Evolutionary conservation across 768 basidiomycete genomes (phyloP), one percentile per base, ranked within the genome.

Genomic region (Boletus vermiculosoides): DNA sequence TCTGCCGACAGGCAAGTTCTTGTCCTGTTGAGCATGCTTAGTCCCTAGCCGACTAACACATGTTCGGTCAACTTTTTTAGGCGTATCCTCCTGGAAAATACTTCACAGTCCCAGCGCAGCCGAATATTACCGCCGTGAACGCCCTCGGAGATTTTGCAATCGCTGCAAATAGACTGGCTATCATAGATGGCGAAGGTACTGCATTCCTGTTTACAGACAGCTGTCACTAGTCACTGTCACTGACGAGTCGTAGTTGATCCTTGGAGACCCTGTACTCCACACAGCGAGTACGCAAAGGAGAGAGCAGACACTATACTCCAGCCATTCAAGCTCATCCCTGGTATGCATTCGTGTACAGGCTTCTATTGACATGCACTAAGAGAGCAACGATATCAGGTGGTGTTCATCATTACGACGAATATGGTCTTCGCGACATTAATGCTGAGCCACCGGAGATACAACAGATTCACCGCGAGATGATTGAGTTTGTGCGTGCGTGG

Each of bases 241-340:
- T 57, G 11, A 58, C 42, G n/a, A 25, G 25, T 30, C 18, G 20
- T 45, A 91, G 90, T 89, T 33, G 94, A 96, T 73, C 93, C 94
- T 16, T 97, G 94, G 94, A 81, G 88, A 55, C 92, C 93, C 0
- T 85, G 84, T 63, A 92, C 90, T 11, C 90, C 91, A 0, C 92
- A 92, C 68, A 90, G 89, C 60, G 77, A 81, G 49, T 82, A 90
- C 49, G 92, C 93, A 3, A 65, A 73, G 7, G 77, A 83, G 46
- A 78, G 94, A 18, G 70, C 78, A 42, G 92, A 94, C 71, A 93
- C 92, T 1, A 72, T 86, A 16, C 65, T 85, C 36, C 78, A 80
- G 39, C 95, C 95, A 0, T 93, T 93, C 74, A 94, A 94, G 69
- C 66, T 95, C 41, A 97, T 97, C 56, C 87, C 87, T 11, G 78